Evolutionary conservation across 2,329 filamentous ascomycete species (phyloP), one percentile per base, ranked within the genome.

Genomic region (Pseudocercospora fijiensis): DNA sequence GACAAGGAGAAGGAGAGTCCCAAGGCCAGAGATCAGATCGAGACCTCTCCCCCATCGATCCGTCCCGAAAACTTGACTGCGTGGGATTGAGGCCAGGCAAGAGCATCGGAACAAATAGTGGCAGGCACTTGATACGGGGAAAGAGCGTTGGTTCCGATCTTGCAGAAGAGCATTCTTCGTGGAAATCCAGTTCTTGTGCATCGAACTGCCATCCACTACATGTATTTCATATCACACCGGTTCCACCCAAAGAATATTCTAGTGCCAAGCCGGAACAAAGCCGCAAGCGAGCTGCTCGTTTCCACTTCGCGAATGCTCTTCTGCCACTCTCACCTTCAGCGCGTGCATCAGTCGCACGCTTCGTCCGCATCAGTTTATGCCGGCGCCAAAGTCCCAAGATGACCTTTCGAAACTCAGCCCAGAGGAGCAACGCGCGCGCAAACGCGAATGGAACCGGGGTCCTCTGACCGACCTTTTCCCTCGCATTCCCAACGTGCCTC

Each of bases 391-490:
- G 4, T 0, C 8, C 3, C 26, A 20, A 30, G 51, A 57, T 41
- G 52, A 60, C 18, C 8, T 57, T 9, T 55, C 51, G 3, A 51
- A 37, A 7, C 51, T 63, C 37, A 55, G 57, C 4, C 41, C 61
- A 16, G 57, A 57, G 18, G 61, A 57, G n/a, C 62, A 60, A 26
- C 51, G 28, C 2, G 9, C 22, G n/a, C 27, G 28, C 27, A 62
- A 60, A 55, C 70, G 73, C 22, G 68, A 72, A 58, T 75, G 73
- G 73, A 75, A 75, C 45, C 68, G 71, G 11, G 65, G 57, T 0
- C 70, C 73, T 6, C 55, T 75, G 1, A 55, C 20, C 5, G 72
- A 75, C 45, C 66, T 75, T 51, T 75, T 75, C 64, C 73, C 73
- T 4, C 65, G 71, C 5, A 69, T 75, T 10, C 72, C 73, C 0